Percentiles rank a stretch among this genome's conserved stretches.
These are phyloP conservation scores for Castanospermum australe DNA, from an alignment of 306 rosid genomes.

Conservation along the genomic window DNA sequence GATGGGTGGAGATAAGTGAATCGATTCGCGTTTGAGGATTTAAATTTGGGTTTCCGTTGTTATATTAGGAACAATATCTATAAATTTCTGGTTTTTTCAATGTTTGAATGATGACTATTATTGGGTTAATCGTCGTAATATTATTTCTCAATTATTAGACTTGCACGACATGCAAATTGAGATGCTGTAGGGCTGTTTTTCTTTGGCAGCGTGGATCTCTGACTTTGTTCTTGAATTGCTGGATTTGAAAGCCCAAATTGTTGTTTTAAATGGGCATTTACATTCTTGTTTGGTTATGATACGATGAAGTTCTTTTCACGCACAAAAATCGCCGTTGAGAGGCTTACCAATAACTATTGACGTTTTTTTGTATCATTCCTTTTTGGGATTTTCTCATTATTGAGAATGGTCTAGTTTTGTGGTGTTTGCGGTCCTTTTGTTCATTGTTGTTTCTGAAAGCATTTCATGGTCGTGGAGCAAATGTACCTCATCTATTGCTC, in stretches of 20 bases:
- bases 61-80: not conserved
- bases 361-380: too few relatives aligned
- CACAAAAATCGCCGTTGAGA: too few relatives aligned
- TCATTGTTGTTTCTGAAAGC: not conserved
- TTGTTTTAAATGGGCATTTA: too few relatives aligned
- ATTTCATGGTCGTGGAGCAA: not conserved
- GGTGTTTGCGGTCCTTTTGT: not conserved
- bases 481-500: not conserved
- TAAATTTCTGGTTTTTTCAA: not conserved
- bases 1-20: not conserved
- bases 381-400: slow-evolving; percentile 28
- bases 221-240: too few relatives aligned
- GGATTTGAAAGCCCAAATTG: too few relatives aligned
- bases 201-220: too few relatives aligned
- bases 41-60: not conserved
- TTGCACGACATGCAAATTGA: not conserved
- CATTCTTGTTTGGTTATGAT: too few relatives aligned
- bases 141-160: not conserved
- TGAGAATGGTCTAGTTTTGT: not conserved
- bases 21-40: not conserved
- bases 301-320: too few relatives aligned
- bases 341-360: too few relatives aligned
- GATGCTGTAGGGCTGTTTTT: too few relatives aligned
- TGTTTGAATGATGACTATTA: not conserved
- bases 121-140: slow-evolving; percentile 21